Conservation (phyloP, 768 basidiomycete species). For the Scleroderma citrinum region DNA sequence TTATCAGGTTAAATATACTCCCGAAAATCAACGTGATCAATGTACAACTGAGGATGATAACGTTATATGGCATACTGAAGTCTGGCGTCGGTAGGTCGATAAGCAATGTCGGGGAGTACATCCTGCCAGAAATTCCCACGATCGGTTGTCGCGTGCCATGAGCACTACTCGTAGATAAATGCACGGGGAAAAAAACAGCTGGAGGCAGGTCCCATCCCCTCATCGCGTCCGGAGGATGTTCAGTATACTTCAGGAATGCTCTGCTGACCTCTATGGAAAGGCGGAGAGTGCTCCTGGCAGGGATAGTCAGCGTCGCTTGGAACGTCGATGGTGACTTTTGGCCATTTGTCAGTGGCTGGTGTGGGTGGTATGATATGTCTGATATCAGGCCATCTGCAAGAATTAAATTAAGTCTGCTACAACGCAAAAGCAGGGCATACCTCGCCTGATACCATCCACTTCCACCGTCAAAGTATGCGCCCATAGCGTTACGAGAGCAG, state of each 20-base stretch:
- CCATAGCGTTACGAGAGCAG: slow-evolving; percentile 87
- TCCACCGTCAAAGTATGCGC: slow-evolving; percentile 65
- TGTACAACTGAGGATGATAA: slow-evolving; percentile 93
- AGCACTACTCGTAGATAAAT: not conserved
- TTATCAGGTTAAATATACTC: slow-evolving; percentile 82
- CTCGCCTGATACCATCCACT: slow-evolving; percentile 40
- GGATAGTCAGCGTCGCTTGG: slow-evolving; percentile 65
- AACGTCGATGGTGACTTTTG: slow-evolving; percentile 53
- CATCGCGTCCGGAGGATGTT: slow-evolving; percentile 93
- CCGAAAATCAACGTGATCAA: slow-evolving; percentile 92
- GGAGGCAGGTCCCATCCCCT: slow-evolving; percentile 92
- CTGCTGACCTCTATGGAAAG: slow-evolving; percentile 74
- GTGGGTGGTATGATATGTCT: slow-evolving; percentile 53
- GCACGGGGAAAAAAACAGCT: slow-evolving; percentile 58
- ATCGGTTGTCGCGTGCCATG: not conserved
- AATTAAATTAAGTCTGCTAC: not conserved
- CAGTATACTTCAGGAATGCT: slow-evolving; percentile 86
- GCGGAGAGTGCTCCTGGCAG: slow-evolving; percentile 55
- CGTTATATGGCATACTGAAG: slow-evolving; percentile 99
- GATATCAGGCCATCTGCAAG: slow-evolving; percentile 55
- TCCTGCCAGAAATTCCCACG: slow-evolving; percentile 26
- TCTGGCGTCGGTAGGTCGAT: slow-evolving; percentile 97
- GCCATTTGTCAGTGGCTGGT: slow-evolving; percentile 17
- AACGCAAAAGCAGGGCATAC: slow-evolving; percentile 28
- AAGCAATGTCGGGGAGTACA: slow-evolving; percentile 79